Base-by-base conservation (phyloP, 2,329 filamentous ascomycete species). In the Aspergillus brasiliensis region DNA sequence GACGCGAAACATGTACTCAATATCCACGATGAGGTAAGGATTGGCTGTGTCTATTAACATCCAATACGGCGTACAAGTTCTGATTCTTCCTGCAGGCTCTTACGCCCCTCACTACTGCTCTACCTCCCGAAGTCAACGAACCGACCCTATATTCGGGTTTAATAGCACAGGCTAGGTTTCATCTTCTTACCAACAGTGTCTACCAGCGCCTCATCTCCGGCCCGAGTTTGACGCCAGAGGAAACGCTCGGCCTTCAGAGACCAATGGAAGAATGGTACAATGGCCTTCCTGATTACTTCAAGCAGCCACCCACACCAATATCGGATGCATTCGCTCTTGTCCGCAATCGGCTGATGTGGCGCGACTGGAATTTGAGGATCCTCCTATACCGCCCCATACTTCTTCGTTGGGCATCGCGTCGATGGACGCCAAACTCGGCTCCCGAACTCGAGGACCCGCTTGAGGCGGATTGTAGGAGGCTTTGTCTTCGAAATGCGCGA, bases 1-100 rank as follows among this genome's bases (percentile, higher is more conserved):
- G 80, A 82, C 55, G 75, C 76, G 15, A 75, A 76, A 37, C 69
- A 80, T 27, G 78, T 80, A 23, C 64, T 79, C 21, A 81, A 81
- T 59, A 75, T 81, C 10, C 75, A 79, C 48, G 79, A 81, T 59
- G 73, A 74, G 44, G 73, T 75, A 67, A 40, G 40, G 23, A 8
- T 31, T 23, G 11, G 37, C 23, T 19, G 2, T 28, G 28, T 19
- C 3, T 11, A 28, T n/a, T 6, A 10, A 2, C 17, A 15, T 13
- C 3, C 6, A 49, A 5, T n/a, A 13, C 8, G 44, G 21, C 25
- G 8, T 11, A 28, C 17, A n/a, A n/a, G 31, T 17, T 28, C 8
- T 49, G 25, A 49, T 19, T 23, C 15, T n/a, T 15, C 6, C 2
- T 28, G 51, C 11, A 77, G 72, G 69, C 72, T 5, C 67, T 79